Base-by-base conservation (phyloP, 768 basidiomycete species). In the Sarcomyxa edulis region DNA sequence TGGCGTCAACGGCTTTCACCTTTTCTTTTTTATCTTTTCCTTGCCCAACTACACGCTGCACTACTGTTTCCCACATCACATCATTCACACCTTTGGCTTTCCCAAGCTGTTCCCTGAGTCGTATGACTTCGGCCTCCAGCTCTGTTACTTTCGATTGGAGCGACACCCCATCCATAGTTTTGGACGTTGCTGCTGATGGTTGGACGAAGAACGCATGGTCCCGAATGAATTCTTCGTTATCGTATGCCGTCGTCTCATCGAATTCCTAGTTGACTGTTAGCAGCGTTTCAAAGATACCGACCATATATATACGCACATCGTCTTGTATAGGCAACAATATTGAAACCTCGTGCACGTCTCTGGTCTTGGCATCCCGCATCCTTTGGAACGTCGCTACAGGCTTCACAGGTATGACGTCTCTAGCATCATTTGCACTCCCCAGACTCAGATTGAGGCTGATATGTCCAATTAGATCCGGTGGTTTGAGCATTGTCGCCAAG, bases 61-160 rank as follows among this genome's bases (percentile, higher is more conserved):
- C 84, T 1, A 92, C 75, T 2, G 72, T 76, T 47, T 87, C 84
- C 94, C 94, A 96, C 84, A 96, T 95, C 37, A 74, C 71, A 52
- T 96, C 91, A 50, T 96, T 97, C 43, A 96, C 71, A n/a, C 83
- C 78, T 53, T 92, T 90, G 4, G 94, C 94, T 54, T 79, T 82
- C 19, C 77, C 76, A 5, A 97, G 65, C 44, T 91, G 82, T 32
- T 77, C 74, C 32, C 70, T 74, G 41, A 95, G 58, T 18, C 58
- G 61, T 35, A 67, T 68, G 6, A 92, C 72, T 58, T 96, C 90
- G 3, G 64, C 59, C 58, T 92, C 84, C 1, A 95, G 74, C 48
- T 82, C 77, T 11, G 69, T 52, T 8, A 92, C 70, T 33, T 74
- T 76, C 14, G 72, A 61, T 43, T 80, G 73, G 43, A 76, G 57